A percentile compares a stretch with the other conserved stretches of the same genome.
Conservation (phyloP, 139 green algal genomes). For the Edaphochlamys debaryana region DNA sequence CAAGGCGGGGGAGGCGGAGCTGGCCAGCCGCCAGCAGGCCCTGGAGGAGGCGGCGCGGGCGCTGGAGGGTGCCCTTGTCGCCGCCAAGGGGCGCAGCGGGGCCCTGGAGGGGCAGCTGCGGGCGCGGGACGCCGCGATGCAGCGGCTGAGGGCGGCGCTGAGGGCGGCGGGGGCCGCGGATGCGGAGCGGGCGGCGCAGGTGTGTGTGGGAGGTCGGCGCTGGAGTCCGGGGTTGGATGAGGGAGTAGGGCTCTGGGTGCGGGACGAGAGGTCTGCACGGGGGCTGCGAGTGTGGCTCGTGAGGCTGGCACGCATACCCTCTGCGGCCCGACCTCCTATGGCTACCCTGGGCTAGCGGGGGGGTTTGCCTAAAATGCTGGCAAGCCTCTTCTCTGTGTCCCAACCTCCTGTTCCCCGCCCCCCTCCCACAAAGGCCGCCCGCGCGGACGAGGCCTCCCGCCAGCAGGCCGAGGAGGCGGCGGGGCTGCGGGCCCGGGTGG, state of each 20-base stretch:
- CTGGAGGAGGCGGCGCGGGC: conserved; percentile 33
- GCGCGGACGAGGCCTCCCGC: not conserved
- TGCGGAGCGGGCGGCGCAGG: conserved; percentile 31
- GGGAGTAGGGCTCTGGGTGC: too few relatives aligned
- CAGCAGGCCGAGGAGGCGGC: conserved; percentile 30
- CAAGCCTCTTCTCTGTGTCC: too few relatives aligned
- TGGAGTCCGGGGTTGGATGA: too few relatives aligned
- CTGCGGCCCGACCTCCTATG: too few relatives aligned
- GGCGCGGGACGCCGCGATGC: conserved; percentile 34
- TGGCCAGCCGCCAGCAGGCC: not conserved
- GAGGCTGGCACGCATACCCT: too few relatives aligned
- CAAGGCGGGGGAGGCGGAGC: conserved; percentile 24
- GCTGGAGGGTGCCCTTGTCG: conserved; percentile 18
- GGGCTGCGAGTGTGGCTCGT: too few relatives aligned
- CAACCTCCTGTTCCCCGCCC: too few relatives aligned
- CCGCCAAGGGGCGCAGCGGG: not conserved
- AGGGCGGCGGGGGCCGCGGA: conserved; percentile 23
- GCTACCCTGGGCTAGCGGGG: too few relatives aligned
- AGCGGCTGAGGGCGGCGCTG: conserved; percentile 39
- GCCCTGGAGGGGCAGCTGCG: conserved; percentile 46
- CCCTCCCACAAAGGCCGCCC: too few relatives aligned
- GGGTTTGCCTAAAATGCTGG: too few relatives aligned
- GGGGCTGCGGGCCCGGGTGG: not conserved
- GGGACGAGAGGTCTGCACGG: too few relatives aligned
- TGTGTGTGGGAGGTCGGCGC: not conserved